phyloP scores from a whole-genome alignment of 2,329 filamentous ascomycete genomes.

The Colletotrichum sp. region DNA sequence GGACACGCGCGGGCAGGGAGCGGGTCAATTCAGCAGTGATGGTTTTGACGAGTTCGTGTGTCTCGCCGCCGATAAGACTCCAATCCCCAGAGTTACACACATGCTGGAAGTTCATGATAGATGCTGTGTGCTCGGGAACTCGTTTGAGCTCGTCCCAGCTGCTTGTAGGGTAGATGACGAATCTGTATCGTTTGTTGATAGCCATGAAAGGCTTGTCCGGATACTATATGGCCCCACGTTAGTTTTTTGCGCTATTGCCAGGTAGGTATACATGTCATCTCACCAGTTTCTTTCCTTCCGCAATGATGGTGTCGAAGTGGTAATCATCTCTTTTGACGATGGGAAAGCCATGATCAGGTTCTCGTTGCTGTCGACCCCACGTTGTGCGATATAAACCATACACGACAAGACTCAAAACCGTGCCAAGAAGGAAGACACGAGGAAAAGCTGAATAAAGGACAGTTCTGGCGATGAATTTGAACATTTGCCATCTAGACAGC shows the following conservation, averaged over 20 bases:
- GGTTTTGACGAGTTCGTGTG: background rate
- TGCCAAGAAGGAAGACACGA: background rate
- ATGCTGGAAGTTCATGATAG: background rate
- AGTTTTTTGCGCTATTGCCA: background rate
- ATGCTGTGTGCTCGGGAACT: background rate
- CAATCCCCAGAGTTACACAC: background rate
- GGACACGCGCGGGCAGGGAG: background rate
- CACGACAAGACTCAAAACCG: background rate
- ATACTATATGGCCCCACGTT: background rate
- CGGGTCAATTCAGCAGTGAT: background rate
- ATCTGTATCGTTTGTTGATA: background rate
- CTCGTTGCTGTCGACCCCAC: background rate
- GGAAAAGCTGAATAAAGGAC: background rate
- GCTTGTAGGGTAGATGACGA: background rate
- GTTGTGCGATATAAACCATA: background rate
- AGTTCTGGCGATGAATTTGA: background rate
- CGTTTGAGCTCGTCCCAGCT: background rate
- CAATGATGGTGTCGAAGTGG: background rate
- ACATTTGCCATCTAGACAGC: background rate
- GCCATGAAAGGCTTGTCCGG: background rate
- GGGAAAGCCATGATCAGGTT: background rate
- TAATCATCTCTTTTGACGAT: background rate
- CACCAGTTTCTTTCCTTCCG: background rate
- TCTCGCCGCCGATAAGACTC: background rate
- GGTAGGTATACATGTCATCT: accelerated